Conservation (phyloP, 164 flowering plant species). For the Liquidambar formosana region DNA sequence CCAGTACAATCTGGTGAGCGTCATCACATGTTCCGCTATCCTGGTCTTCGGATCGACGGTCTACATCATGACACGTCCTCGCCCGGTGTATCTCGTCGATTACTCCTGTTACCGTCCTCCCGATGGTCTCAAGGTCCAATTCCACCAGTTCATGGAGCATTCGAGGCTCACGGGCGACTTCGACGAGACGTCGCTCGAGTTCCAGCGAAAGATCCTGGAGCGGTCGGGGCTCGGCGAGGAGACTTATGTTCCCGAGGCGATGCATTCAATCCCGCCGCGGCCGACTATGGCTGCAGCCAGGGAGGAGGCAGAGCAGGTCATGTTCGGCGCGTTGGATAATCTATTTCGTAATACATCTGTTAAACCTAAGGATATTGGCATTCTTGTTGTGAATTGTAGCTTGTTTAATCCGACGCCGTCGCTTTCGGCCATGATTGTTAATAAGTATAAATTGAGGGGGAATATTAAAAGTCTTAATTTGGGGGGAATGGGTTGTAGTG, state of each 20-base stretch:
- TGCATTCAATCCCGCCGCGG: conserved; percentile 30
- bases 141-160: conserved; percentile 31
- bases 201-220: conserved; percentile 40
- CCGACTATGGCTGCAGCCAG: conserved; percentile 38
- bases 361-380: conserved; percentile 39
- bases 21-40: conserved; percentile 28
- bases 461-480: conserved; percentile 41
- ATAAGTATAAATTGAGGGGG: conserved; percentile 45
- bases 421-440: conserved; percentile 48
- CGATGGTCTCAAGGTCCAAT: conserved; percentile 21
- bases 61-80: conserved; percentile 35
- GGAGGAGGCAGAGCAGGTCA: conserved; percentile 40
- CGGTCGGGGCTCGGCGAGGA: conserved; percentile 43
- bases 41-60: conserved; percentile 32
- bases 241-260: conserved; percentile 37
- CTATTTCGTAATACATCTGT: conserved; percentile 28
- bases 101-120: conserved; percentile 38
- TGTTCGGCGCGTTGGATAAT: conserved; percentile 38
- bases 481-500: conserved; percentile 58
- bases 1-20: conserved; percentile 32
- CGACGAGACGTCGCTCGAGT: conserved; percentile 36
- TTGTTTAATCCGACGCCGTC: conserved; percentile 50
- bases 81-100: conserved; percentile 32
- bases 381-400: conserved; percentile 48
- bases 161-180: conserved; percentile 33